Percentiles rank a stretch among this genome's conserved stretches.
phyloP scores from a whole-genome alignment of 2,329 filamentous ascomycete genomes.

The Penicillium polonicum region DNA sequence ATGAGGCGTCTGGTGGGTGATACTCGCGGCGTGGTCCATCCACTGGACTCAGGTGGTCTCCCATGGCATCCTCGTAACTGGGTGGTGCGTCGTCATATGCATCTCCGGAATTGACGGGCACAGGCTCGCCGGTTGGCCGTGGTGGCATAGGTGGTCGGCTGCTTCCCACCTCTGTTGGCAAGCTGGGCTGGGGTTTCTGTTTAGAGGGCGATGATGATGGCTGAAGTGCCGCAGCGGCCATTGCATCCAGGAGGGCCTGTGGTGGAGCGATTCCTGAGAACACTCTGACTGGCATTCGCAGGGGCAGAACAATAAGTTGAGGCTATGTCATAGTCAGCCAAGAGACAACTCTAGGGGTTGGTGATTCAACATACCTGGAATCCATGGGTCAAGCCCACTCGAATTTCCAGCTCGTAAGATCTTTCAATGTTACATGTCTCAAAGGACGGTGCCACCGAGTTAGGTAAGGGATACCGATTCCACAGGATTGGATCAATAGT shows the following conservation, averaged over 20 bases:
- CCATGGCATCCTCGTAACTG: constrained; percentile 91
- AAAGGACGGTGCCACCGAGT: constrained; percentile 84
- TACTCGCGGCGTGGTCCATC: constrained; percentile 63
- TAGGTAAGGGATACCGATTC: constrained; percentile 71
- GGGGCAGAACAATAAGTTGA: constrained; percentile 75
- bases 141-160: constrained; percentile 44
- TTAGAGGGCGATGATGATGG: constrained; percentile 20
- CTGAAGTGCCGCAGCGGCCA: constrained; percentile 39
- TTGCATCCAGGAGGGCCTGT: constrained; percentile 68
- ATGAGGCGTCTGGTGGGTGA: constrained; percentile 43
- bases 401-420: constrained; percentile 79
- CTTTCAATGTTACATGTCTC: constrained; percentile 82
- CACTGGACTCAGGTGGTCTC: constrained; percentile 71
- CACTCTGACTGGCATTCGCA: constrained; percentile 76
- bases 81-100: constrained; percentile 74
- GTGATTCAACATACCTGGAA: constrained; percentile 46
- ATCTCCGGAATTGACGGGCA: constrained; percentile 25
- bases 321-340: constrained; percentile 45
- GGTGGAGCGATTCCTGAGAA: constrained; percentile 88
- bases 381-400: constrained; percentile 74
- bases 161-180: constrained; percentile 22
- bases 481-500: constrained; percentile 71
- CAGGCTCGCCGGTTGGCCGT: constrained; percentile 32
- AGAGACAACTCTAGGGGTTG: not conserved
- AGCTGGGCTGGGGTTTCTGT: constrained; percentile 19